These are phyloP conservation scores for Cardamine chenopodiifolia DNA, from an alignment of 345 rosid species.

Conservation along the genomic window DNA sequence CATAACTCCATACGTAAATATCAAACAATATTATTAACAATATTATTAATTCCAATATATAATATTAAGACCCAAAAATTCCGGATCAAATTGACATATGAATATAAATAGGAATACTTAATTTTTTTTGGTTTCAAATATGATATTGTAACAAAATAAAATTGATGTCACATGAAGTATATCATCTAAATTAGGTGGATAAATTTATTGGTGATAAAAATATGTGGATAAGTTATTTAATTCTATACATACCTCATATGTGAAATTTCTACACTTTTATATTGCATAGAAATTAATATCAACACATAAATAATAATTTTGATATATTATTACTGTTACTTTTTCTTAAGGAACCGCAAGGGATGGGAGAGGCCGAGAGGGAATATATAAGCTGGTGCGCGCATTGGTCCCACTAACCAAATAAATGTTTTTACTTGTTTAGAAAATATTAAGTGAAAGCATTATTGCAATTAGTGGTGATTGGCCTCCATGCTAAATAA, in stretches of 20 bases:
- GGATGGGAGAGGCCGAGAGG: constrained; percentile 22
- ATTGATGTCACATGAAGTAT: background rate
- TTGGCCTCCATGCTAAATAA: constrained; percentile 40
- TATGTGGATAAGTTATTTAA: background rate
- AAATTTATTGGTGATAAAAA: background rate
- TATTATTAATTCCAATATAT: background rate
- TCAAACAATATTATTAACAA: no score
- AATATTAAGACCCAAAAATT: background rate
- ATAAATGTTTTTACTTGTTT: constrained; percentile 24
- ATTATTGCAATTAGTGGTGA: constrained; percentile 31
- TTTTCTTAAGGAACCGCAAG: constrained; percentile 11
- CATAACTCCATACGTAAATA: no score
- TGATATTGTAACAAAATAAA: background rate
- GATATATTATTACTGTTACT: background rate
- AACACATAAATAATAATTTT: background rate
- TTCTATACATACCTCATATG: background rate
- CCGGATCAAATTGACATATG: background rate
- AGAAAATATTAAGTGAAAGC: constrained; percentile 32
- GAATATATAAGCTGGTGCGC: constrained; percentile 33
- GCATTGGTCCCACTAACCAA: constrained; percentile 31
- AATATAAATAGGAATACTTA: background rate
- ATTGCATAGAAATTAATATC: background rate
- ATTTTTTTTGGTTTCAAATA: background rate
- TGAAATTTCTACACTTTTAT: background rate
- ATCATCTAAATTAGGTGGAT: background rate